Evolutionary conservation across 257 asterid genomes (phyloP), one percentile per base, ranked within the genome.

Genomic region (Solanum ahanhuiri): DNA sequence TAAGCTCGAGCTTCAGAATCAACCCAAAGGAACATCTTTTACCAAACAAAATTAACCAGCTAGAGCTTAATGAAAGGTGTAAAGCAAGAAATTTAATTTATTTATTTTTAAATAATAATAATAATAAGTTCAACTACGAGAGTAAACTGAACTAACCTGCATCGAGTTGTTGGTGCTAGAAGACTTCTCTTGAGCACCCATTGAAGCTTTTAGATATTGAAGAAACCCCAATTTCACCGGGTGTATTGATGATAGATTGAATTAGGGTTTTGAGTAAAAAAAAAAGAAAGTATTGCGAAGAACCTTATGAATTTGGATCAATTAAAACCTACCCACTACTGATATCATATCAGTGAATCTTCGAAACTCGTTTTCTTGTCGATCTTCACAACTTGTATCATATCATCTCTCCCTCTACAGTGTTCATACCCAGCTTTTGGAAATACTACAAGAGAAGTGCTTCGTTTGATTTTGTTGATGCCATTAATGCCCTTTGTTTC

Each of bases 211-310:
- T 17, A 85, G 73, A 25, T 66, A 66, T 66, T 12, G 35, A 66
- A 28, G 73, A 66, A 64, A 25, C 73, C 35, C 43, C 82, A 89
- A 87, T 79, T 67, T 88, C 87, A 83, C 17, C 31, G 0, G 18
- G 20, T 66, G 35, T 25, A 12, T 66, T 66, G 35, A 66, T 66
- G 34, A 25, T 25, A 25, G 35, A 6, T 66, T 25, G 35, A 91
- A 92, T 91, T 94, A 95, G 98, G 98, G 97, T 95, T 93, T 93
- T 58, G 58, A 76, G 33, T 6, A 14, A 2, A 51, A 48, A 51
- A 48, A 82, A 71, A 87, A 71, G 9, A 75, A 85, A 34, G 69
- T 48, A 48, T n/a, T 72, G 73, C 83, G 76, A 41, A 54, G 86
- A 64, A 20, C 37, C 64, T 76, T 66, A 64, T 86, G 87, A 72